Evolutionary conservation across 2,329 filamentous ascomycete genomes (phyloP).

Genomic region (Aspergillus sp.): DNA sequence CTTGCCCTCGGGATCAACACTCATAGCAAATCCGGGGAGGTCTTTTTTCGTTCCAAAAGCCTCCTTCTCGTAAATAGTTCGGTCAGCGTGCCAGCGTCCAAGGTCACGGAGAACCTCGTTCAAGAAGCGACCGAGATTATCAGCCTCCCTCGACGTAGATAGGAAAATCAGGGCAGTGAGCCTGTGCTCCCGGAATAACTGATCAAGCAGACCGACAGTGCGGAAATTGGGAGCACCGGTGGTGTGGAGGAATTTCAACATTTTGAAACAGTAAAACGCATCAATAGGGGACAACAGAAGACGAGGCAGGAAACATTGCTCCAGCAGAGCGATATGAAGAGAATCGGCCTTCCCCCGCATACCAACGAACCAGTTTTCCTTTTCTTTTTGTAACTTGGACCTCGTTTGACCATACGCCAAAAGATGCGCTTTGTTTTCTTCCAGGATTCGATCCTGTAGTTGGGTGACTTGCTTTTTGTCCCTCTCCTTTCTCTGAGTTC

Average conservation of each 20-base stretch:
- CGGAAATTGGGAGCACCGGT: conserved; percentile 83
- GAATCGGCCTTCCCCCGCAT: conserved; percentile 63
- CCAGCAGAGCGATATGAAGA: conserved; percentile 75
- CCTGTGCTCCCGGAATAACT: conserved; percentile 79
- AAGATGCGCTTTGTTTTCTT: conserved; percentile 71
- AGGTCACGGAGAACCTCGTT: conserved; percentile 79
- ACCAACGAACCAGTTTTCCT: conserved; percentile 73
- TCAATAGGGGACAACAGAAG: conserved; percentile 81
- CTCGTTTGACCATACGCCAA: conserved; percentile 67
- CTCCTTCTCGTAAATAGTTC: conserved; percentile 75
- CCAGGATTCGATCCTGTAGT: conserved; percentile 66
- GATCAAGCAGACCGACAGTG: conserved; percentile 78
- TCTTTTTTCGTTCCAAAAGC: conserved; percentile 67
- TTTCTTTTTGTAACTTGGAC: conserved; percentile 70
- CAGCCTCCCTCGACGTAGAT: conserved; percentile 85
- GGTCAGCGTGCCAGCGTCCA: conserved; percentile 78
- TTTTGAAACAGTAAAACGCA: conserved; percentile 82
- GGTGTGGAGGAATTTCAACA: conserved; percentile 84
- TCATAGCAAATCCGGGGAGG: conserved; percentile 76
- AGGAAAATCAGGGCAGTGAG: conserved; percentile 82
- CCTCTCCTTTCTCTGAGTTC: conserved; percentile 65
- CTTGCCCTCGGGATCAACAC: conserved; percentile 68
- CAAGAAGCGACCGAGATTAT: conserved; percentile 89
- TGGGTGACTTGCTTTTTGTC: conserved; percentile 69
- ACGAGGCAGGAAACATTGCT: conserved; percentile 90